phyloP scores from a whole-genome alignment of 2,329 filamentous ascomycete genomes.

The Dryadomyces quercivorus region DNA sequence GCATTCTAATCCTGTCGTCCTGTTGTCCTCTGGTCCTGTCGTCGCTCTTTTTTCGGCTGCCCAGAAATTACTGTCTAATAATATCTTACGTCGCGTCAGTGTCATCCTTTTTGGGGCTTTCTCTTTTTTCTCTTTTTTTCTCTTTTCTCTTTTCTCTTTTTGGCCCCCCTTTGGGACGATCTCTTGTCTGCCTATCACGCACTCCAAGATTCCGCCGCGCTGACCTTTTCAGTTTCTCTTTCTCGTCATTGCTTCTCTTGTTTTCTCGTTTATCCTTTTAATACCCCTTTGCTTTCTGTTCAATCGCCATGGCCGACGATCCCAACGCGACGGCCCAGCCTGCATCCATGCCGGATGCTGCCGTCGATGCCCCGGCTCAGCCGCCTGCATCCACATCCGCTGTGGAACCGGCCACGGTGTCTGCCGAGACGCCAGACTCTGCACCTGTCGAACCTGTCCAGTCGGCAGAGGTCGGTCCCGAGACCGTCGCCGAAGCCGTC shows the following conservation, averaged over 20 bases:
- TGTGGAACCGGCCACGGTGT: background rate
- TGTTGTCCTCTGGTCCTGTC: no score
- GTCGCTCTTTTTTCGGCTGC: slow-evolving; percentile 7
- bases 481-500: background rate
- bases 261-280: background rate
- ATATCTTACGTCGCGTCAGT: background rate
- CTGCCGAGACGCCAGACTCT: background rate
- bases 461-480: background rate
- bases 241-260: background rate
- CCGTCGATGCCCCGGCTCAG: background rate
- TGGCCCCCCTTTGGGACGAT: background rate
- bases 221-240: background rate
- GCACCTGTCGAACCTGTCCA: background rate
- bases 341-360: slow-evolving; percentile 32
- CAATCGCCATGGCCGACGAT: slow-evolving; percentile 29
- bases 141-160: background rate
- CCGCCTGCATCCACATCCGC: background rate
- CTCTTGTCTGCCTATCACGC: no score
- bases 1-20: slow-evolving; percentile 1
- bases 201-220: background rate
- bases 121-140: background rate
- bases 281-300: background rate
- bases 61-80: slow-evolving; percentile 9
- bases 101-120: no score
- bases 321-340: slow-evolving; percentile 36